Base-by-base conservation (phyloP, 768 basidiomycete species). In the Pleurotus salmoneostramineus region DNA sequence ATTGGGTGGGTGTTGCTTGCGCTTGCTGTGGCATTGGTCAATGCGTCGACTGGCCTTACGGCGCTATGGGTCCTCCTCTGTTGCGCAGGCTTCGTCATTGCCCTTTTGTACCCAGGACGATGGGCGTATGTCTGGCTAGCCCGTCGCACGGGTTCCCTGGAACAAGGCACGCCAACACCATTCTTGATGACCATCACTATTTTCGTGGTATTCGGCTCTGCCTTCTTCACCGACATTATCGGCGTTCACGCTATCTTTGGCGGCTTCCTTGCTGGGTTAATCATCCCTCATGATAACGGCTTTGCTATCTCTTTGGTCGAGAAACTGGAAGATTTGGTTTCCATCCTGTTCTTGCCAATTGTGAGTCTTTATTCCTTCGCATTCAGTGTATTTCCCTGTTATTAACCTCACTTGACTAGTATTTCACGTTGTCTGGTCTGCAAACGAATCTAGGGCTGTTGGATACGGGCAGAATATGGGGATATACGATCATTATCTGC, bases 1-100 rank as follows among this genome's bases (percentile, higher is more conserved):
- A 72, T 87, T n/a, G 91, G 89, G 11, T 93, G 92, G 93, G 76
- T 92, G 57, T 75, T 96, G 5, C 80, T 96, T 12, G 93, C 93
- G 2, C 73, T 95, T 36, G 84, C 88, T 0, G 88, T 95, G 15
- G 91, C 93, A 0, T 79, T 96, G 44, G 88, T 92, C 60, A 93
- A 93, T 66, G 87, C 93, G 0, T 77, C 81, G 0, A 76, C 73
- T 0, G 92, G 91, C 0, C 73, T 92, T 12, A 87, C 85, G 0
- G 92, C 93, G 0, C 78, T 95, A 0, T 95, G 85, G 72, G 84
- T 95, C 33, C 74, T 96, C 1, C 77, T 95, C 14, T 75, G 80
- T 4, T 79, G 82, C 21, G 72, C 82, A 0, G 93, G 82, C 2
- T 94, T 82, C 72, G 76, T 81, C 4, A 51, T 94, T n/a, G 75